Base-by-base conservation (phyloP, 1,284 basidiomycete species). In the Moesziomyces globuligerus region DNA sequence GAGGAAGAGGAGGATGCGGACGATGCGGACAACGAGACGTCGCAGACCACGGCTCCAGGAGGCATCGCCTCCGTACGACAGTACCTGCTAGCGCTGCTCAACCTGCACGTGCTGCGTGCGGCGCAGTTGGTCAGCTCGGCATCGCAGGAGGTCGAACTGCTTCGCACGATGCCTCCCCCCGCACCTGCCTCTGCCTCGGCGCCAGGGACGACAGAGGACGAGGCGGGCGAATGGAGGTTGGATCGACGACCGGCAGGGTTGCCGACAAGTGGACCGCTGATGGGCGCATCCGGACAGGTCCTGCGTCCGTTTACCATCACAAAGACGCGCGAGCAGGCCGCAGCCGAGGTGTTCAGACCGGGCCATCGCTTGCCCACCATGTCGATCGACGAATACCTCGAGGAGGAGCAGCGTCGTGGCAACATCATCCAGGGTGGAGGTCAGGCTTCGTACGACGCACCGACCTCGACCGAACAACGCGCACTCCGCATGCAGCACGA, bases 341-440 rank as follows among this genome's bases (percentile, higher is more conserved):
- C 79, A 80, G 4, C 91, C 0, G 88, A 92, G 77, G 94, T 98
- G 3, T 98, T 98, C 84, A 87, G 89, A 15, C 88, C 92, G 4
- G 88, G 87, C n/a, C 89, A 97, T 81, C 87, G 90, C 21, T 85
- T 98, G 26, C 95, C 95, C 3, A 95, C 93, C 0, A 98, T 99
- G 96, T 88, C 90, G 1, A 89, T 98, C 72, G 95, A 98, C 79
- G 92, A 98, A 83, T 98, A 95, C 80, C 87, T 98, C 21, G 89
- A 91, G 72, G 89, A 94, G 60, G 95, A 98, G 81, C 84, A 86
- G 50, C 85, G 89, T 60, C 85, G 91, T 48, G 94, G 94, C 0
- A 94, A 93, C 55, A 89, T 98, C 75, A 89, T 97, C 62, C 86
- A 88, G 3, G 91, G 90, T 28, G 91, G 92, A 84, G 93, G 61